Percentiles rank a stretch among this genome's conserved stretches.
Evolutionary conservation across 768 basidiomycete genomes (phyloP).

Genomic region (Leccinum obscurum): DNA sequence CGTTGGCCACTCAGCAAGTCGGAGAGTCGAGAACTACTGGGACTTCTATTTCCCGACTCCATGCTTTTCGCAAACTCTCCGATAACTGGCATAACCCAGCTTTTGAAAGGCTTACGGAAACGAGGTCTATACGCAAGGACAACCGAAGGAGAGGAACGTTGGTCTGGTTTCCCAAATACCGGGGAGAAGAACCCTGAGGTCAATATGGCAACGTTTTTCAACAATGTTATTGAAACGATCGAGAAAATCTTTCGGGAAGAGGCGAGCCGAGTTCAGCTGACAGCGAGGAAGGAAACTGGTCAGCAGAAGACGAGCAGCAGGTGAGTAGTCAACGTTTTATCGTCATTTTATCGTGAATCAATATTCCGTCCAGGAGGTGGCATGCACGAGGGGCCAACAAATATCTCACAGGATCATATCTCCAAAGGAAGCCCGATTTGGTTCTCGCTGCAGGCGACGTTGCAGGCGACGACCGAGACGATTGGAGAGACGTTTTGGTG

Average conservation of each 20-base stretch:
- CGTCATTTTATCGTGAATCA: no score
- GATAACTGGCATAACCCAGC: neutral
- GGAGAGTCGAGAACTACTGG: neutral
- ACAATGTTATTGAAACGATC: neutral
- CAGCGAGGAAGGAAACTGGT: no score
- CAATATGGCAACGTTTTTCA: neutral
- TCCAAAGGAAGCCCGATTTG: neutral
- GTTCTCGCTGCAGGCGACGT: neutral
- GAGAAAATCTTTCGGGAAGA: neutral
- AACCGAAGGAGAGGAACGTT: neutral
- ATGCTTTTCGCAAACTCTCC: neutral
- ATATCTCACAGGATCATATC: neutral
- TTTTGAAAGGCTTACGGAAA: neutral
- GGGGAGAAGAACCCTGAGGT: neutral
- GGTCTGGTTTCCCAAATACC: neutral
- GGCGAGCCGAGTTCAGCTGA: no score
- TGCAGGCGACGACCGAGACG: neutral
- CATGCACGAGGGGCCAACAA: neutral
- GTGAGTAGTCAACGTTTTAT: no score
- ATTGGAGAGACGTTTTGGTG: neutral
- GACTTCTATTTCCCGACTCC: neutral
- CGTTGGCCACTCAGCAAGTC: neutral
- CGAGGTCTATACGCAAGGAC: neutral
- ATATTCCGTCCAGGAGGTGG: neutral
- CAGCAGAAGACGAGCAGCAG: no score